Evolutionary conservation across 495 filamentous ascomycete genomes (phyloP).

Genomic region (Penicillium flavigenum): DNA sequence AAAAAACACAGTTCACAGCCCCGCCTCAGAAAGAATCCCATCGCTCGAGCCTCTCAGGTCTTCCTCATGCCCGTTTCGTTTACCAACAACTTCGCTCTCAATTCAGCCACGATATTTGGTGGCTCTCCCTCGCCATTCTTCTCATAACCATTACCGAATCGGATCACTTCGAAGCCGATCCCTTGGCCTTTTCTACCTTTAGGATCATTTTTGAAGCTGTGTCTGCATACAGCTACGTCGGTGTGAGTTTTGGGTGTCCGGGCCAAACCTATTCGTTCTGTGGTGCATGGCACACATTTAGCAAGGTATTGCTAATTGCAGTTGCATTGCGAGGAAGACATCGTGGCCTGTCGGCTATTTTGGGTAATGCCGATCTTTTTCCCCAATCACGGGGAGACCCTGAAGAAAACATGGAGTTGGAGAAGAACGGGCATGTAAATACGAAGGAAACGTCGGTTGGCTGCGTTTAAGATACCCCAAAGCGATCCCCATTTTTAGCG

Average conservation of each 20-base stretch:
- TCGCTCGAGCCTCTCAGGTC: constrained; percentile 9
- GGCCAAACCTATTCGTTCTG: constrained; percentile 65
- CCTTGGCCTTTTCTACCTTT: constrained; percentile 73
- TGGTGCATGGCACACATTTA: constrained; percentile 65
- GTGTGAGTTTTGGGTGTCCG: constrained; percentile 70
- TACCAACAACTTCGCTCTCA: constrained; percentile 68
- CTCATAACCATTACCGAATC: constrained; percentile 73
- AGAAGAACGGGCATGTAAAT: no score
- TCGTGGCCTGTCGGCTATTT: constrained; percentile 52
- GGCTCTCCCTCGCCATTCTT: constrained; percentile 68
- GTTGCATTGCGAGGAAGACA: constrained; percentile 77
- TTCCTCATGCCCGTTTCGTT: constrained; percentile 49
- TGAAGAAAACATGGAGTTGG: no score
- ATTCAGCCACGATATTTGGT: constrained; percentile 84
- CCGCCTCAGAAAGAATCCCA: neutral
- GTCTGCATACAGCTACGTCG: constrained; percentile 82
- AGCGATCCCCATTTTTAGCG: no score
- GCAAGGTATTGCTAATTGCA: constrained; percentile 71
- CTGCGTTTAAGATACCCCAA: no score
- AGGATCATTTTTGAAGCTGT: constrained; percentile 84
- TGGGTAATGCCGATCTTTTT: neutral
- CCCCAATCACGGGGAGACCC: no score
- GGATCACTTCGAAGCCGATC: constrained; percentile 60
- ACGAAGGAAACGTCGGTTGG: no score
- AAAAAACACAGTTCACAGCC: constrained; percentile 22